Percentiles rank a stretch among this genome's conserved stretches.
Conservation (phyloP, 306 rosid genomes). For the Astragalus membranaceus region DNA sequence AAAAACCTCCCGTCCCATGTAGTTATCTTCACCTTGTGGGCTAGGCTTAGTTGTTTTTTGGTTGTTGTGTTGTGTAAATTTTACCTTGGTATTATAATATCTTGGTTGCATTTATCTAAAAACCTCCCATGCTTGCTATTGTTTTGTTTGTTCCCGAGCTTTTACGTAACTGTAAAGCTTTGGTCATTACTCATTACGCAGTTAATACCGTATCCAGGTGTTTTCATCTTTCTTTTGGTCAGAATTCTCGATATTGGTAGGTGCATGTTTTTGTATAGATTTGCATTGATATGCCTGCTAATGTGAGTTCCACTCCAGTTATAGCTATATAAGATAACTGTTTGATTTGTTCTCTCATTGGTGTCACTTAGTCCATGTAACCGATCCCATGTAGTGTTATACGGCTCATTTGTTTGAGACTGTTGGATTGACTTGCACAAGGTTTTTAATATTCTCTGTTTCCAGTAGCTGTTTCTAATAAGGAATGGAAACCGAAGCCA, state of each 20-base stretch:
- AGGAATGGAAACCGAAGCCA: conserved; percentile 98
- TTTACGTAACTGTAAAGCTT: background rate
- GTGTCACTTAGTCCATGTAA: background rate
- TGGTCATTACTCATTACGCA: background rate
- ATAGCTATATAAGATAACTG: background rate
- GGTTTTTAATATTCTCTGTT: conserved; percentile 30
- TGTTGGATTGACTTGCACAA: conserved; percentile 21
- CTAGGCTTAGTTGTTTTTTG: background rate
- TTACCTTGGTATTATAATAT: background rate
- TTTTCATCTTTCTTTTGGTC: background rate
- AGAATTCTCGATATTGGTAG: background rate
- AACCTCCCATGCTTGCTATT: background rate
- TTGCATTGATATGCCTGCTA: background rate
- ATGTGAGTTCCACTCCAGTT: background rate
- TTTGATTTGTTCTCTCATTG: conserved; percentile 12
- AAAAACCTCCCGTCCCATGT: too few species aligned
- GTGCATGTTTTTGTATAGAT: conserved; percentile 12
- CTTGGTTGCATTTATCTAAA: background rate
- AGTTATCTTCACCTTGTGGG: background rate
- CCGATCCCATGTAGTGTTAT: background rate
- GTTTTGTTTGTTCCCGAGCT: background rate
- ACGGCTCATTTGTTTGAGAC: background rate
- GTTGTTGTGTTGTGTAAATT: background rate
- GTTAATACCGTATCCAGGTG: too few species aligned
- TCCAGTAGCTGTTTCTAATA: conserved; percentile 74